phyloP scores from a whole-genome alignment of 441 rosid genomes.

The Bruguiera hainesii region DNA sequence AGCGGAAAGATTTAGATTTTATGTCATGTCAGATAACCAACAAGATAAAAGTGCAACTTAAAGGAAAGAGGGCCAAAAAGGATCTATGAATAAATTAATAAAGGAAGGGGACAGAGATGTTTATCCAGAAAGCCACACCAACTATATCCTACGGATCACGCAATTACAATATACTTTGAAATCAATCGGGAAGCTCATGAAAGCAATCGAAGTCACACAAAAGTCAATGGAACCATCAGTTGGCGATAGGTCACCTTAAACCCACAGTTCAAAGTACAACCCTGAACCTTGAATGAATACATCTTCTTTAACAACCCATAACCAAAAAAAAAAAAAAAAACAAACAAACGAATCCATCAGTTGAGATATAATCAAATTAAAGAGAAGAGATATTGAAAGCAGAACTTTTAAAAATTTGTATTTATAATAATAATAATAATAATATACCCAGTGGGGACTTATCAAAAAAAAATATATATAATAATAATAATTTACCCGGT shows the following conservation, averaged over 20 bases:
- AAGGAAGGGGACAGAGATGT: background rate
- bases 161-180: background rate
- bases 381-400: no score
- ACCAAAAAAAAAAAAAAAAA: no score
- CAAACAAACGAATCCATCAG: no score
- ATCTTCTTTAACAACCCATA: no score
- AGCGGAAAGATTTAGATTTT: background rate
- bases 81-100: background rate
- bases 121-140: background rate
- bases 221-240: no score
- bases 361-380: no score
- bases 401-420: background rate
- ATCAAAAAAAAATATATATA: background rate
- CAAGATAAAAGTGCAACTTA: background rate
- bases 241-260: no score
- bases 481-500: slow-evolving; percentile 54
- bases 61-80: background rate
- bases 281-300: no score
- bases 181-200: no score
- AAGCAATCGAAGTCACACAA: no score
- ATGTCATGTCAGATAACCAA: background rate
- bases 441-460: background rate
- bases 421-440: background rate
- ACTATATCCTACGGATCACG: background rate
- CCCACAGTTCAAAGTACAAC: no score